phyloP scores from a whole-genome alignment of 1,139 yeast genomes.

The Nakaseomyces bracarensis region DNA sequence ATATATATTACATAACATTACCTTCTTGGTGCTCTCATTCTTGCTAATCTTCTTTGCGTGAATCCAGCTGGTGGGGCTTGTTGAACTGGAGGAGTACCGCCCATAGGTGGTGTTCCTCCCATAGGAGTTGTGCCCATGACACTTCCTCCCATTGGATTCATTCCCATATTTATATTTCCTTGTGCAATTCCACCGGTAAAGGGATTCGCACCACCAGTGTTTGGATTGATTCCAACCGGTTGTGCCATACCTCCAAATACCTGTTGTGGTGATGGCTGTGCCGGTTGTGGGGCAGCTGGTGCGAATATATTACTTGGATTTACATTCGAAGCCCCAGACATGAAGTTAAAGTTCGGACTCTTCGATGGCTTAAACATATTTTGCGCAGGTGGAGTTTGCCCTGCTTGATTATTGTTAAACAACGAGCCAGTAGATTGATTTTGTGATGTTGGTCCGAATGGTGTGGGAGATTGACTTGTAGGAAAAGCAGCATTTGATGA shows the following conservation, averaged over 20 bases:
- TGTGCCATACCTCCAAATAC: constrained; percentile 13
- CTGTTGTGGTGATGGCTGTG: constrained; percentile 17
- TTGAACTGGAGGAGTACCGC: neutral
- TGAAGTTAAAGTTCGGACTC: constrained; percentile 2
- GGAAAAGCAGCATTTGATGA: constrained; percentile 11
- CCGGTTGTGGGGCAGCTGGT: constrained; percentile 2
- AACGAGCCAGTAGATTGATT: neutral
- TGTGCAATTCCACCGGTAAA: constrained; percentile 8
- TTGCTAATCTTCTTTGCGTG: constrained; percentile 21
- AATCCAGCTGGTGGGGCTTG: constrained; percentile 9
- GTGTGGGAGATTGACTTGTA: constrained; percentile 2
- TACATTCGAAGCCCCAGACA: neutral
- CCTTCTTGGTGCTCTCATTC: constrained; percentile 25
- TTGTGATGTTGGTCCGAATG: constrained; percentile 5
- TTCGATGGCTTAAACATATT: neutral
- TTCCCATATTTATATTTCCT: constrained; percentile 4
- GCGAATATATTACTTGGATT: neutral
- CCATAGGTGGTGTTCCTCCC: neutral
- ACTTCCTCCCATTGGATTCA: constrained; percentile 7
- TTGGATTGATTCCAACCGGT: constrained; percentile 5
- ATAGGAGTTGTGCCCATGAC: constrained; percentile 3
- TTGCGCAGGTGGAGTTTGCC: neutral
- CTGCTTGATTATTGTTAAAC: neutral
- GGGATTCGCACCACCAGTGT: neutral
- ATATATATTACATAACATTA: constrained; percentile 5